Evolutionary conservation across 1,284 basidiomycete genomes (phyloP).

Genomic region (Cryptococcus sp.): DNA sequence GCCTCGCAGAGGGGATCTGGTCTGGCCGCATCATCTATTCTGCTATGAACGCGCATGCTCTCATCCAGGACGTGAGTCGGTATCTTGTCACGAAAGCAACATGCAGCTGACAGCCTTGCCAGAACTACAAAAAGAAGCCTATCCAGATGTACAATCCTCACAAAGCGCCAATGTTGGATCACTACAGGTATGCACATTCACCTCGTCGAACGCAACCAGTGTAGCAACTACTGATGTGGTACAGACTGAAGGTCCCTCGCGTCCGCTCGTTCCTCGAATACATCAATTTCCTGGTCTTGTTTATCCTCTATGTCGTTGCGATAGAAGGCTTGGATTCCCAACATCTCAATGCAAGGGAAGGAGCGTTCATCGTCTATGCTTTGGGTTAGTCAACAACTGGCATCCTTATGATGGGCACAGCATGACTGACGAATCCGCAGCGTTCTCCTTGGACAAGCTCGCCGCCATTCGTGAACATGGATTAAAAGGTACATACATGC

Average conservation of each 20-base stretch:
- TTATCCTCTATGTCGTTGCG: constrained; percentile 77
- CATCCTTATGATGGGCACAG: neutral
- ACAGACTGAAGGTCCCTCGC: constrained; percentile 85
- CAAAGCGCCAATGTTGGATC: constrained; percentile 86
- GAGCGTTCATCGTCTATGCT: constrained; percentile 78
- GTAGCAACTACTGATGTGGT: neutral
- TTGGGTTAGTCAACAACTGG: constrained; percentile 56
- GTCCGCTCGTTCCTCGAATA: constrained; percentile 88
- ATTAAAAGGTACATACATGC: constrained; percentile 59
- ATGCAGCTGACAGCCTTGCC: constrained; percentile 12
- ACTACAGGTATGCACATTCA: constrained; percentile 67
- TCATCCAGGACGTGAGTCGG: constrained; percentile 74
- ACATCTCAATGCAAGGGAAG: constrained; percentile 66
- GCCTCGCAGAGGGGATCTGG: constrained; percentile 55
- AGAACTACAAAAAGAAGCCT: constrained; percentile 91
- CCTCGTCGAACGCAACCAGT: constrained; percentile 1
- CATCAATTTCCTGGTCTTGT: constrained; percentile 75
- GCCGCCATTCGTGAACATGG: constrained; percentile 95
- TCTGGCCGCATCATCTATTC: constrained; percentile 84
- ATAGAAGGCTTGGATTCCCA: constrained; percentile 71
- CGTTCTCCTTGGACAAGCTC: constrained; percentile 87
- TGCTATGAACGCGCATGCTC: constrained; percentile 78
- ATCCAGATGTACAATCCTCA: constrained; percentile 93
- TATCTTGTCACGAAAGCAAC: neutral
- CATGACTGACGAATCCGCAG: constrained; percentile 28